Percentiles rank a stretch among this genome's conserved stretches.
Conservation (phyloP, 805 yeast genomes). For the Wickerhamiella vanderwaltii region DNA sequence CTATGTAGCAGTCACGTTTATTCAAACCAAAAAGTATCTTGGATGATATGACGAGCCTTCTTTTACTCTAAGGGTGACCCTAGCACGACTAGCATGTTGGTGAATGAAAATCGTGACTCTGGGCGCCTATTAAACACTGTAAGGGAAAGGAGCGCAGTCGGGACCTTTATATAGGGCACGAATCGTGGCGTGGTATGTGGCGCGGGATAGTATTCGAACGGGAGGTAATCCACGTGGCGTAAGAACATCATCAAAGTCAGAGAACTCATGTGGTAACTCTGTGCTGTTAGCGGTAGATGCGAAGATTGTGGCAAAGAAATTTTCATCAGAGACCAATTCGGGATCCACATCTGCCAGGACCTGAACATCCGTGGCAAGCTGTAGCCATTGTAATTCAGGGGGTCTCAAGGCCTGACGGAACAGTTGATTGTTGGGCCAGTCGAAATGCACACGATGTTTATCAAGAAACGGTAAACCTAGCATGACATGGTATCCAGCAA, state of each 20-base stretch:
- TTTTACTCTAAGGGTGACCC: conserved; percentile 24
- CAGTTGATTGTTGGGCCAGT: too few species aligned
- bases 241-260: background rate
- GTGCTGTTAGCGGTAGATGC: background rate
- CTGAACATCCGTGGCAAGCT: background rate
- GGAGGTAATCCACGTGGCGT: too few species aligned
- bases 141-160: conserved; percentile 5
- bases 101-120: conserved; percentile 24
- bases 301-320: background rate
- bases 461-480: too few species aligned
- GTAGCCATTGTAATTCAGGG: too few species aligned
- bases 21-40: conserved; percentile 5
- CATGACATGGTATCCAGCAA: too few species aligned
- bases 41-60: conserved; percentile 8
- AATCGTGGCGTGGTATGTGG: too few species aligned
- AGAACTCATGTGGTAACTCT: background rate
- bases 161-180: too few species aligned
- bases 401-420: too few species aligned
- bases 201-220: too few species aligned
- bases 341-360: background rate
- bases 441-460: too few species aligned
- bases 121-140: conserved; percentile 25
- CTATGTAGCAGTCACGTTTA: conserved; percentile 7
- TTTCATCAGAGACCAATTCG: background rate
- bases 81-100: conserved; percentile 24